Evolutionary conservation across 2,329 filamentous ascomycete species (phyloP).

Genomic region (Botrytis squamosa): DNA sequence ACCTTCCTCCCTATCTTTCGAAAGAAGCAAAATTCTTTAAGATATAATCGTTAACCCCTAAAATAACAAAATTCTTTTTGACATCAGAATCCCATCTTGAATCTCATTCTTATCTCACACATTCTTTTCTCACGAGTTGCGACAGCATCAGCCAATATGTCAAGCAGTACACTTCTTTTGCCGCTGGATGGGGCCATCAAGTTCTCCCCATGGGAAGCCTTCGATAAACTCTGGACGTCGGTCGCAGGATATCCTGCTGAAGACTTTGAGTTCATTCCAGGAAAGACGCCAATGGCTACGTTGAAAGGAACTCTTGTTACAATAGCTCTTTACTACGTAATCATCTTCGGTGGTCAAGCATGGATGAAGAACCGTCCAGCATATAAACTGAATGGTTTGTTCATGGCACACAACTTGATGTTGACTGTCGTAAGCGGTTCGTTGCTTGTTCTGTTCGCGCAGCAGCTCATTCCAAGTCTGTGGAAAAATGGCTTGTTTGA

Average conservation of each 20-base stretch:
- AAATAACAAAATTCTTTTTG: not conserved
- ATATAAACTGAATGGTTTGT: constrained; percentile 82
- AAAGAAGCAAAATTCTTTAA: not conserved
- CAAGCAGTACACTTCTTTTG: constrained; percentile 21
- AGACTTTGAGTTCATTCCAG: constrained; percentile 79
- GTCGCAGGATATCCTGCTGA: constrained; percentile 78
- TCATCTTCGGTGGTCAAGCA: constrained; percentile 91
- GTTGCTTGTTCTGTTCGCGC: constrained; percentile 80
- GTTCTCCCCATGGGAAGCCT: constrained; percentile 71
- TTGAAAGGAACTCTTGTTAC: constrained; percentile 77
- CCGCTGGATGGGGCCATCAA: constrained; percentile 24
- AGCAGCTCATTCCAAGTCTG: constrained; percentile 84
- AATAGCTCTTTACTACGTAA: constrained; percentile 82
- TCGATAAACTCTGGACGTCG: constrained; percentile 78
- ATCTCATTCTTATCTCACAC: not conserved
- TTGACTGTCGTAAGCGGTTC: constrained; percentile 80
- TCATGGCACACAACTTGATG: constrained; percentile 96
- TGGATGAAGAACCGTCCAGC: constrained; percentile 83
- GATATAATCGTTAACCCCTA: constrained; percentile 14
- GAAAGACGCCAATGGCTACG: constrained; percentile 86
- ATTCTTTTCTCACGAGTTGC: not conserved
- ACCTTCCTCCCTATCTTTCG: not conserved
- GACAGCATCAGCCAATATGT: constrained; percentile 24
- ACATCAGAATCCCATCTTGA: not conserved
- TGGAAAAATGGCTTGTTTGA: constrained; percentile 81